phyloP scores from a whole-genome alignment of 805 yeast species.

The Kodamaea sagamina region DNA sequence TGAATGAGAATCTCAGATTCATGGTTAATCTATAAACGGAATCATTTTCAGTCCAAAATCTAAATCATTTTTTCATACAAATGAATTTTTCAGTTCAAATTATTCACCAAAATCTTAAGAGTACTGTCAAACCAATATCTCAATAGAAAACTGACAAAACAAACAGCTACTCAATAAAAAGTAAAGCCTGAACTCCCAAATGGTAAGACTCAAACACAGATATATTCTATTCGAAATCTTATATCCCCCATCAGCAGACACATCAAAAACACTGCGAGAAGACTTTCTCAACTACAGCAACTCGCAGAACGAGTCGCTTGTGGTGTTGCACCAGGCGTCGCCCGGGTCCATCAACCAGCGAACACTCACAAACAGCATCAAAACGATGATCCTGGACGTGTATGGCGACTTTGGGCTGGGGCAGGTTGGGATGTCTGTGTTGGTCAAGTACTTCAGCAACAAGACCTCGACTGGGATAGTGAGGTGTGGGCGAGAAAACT shows the following conservation, averaged over 20 bases:
- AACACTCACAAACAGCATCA: constrained; percentile 52
- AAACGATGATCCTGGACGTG: constrained; percentile 56
- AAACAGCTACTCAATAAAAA: too few relatives aligned
- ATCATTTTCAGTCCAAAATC: too few relatives aligned
- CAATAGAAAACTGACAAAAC: too few relatives aligned
- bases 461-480: constrained; percentile 83
- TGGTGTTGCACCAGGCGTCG: constrained; percentile 53
- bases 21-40: too few relatives aligned
- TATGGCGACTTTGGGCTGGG: constrained; percentile 85
- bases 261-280: constrained; percentile 16
- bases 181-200: constrained; percentile 28
- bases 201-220: constrained; percentile 89
- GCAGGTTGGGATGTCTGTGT: constrained; percentile 55
- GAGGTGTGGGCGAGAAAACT: constrained; percentile 69
- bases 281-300: constrained; percentile 25
- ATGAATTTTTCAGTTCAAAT: too few relatives aligned
- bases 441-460: constrained; percentile 77
- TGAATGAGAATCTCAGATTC: too few relatives aligned
- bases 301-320: constrained; percentile 39
- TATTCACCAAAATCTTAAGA: too few relatives aligned
- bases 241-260: constrained; percentile 50
- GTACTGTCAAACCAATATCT: too few relatives aligned
- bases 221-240: constrained; percentile 80
- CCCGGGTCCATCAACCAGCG: constrained; percentile 51
- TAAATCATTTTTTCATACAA: too few relatives aligned